Evolutionary conservation across 768 basidiomycete species (phyloP).

Genomic region (Rhodocollybia butyracea): DNA sequence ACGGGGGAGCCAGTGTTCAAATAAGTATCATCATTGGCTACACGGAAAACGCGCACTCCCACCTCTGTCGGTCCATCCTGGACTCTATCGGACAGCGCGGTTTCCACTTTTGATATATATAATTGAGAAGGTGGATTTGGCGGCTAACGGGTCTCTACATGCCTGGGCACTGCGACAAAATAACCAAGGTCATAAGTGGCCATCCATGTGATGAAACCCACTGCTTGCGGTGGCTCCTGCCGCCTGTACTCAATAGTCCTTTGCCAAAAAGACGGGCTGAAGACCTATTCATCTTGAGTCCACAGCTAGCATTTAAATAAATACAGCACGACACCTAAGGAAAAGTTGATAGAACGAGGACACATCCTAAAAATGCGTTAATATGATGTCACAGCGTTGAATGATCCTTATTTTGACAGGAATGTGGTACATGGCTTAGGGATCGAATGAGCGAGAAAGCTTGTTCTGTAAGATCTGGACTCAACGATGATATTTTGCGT

Average conservation of each 20-base stretch:
- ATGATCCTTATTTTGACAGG: background rate
- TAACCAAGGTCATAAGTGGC: background rate
- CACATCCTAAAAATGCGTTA: background rate
- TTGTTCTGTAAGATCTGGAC: background rate
- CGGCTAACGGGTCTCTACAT: background rate
- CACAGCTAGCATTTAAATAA: background rate
- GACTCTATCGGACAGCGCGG: background rate
- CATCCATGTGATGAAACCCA: constrained; percentile 15
- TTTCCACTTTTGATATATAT: background rate
- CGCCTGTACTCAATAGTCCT: background rate
- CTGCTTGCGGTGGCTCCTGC: constrained; percentile 26
- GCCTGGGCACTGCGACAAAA: background rate
- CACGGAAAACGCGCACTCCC: constrained; percentile 10
- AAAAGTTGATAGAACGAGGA: background rate
- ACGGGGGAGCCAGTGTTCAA: background rate
- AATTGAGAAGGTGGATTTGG: background rate
- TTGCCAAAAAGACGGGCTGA: background rate
- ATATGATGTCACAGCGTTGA: background rate
- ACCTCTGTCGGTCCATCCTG: constrained; percentile 6
- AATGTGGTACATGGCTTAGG: constrained; percentile 7
- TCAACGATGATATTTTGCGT: background rate
- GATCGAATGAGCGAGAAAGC: constrained; percentile 4
- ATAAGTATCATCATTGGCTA: background rate
- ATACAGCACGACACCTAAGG: background rate
- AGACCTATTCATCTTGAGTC: background rate